A percentile compares a stretch with the other conserved stretches of the same genome.
phyloP scores from a whole-genome alignment of 257 asterid species.

The Capsicum chinense region DNA sequence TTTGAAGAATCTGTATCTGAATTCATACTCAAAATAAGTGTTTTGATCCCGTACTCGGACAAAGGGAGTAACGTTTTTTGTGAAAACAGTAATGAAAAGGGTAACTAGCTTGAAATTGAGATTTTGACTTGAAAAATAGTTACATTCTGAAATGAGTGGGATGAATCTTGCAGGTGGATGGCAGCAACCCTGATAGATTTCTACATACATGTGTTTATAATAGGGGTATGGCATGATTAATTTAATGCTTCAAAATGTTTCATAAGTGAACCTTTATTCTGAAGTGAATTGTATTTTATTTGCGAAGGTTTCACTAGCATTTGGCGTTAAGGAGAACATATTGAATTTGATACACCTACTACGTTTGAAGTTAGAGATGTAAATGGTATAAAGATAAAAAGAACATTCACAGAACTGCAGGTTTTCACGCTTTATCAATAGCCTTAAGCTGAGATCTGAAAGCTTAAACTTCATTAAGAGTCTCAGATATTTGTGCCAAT shows the following conservation, averaged over 20 bases:
- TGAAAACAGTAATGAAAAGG: not conserved
- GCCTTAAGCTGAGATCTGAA: not conserved
- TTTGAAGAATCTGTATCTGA: not conserved
- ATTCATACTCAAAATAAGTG: not conserved
- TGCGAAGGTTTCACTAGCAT: not conserved
- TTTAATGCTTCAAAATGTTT: constrained; percentile 15
- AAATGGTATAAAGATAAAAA: not conserved
- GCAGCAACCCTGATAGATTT: constrained; percentile 71
- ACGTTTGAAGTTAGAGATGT: not conserved
- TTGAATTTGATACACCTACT: not conserved
- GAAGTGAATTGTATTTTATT: constrained; percentile 5
- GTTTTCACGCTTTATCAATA: not conserved
- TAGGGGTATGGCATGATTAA: constrained; percentile 55
- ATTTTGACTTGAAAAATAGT: not conserved
- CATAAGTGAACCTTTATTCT: not conserved
- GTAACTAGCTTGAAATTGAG: not conserved
- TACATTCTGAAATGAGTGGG: not conserved
- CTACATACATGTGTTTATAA: constrained; percentile 57
- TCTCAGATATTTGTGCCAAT: not conserved
- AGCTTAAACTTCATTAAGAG: not conserved
- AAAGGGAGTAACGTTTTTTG: not conserved
- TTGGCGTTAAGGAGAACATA: not conserved
- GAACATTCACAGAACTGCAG: not conserved
- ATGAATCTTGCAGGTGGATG: constrained; percentile 73
- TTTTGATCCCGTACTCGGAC: not conserved